These are phyloP conservation scores for Phalaenopsis equestris DNA, from an alignment of 106 monocot species.

Conservation along the genomic window DNA sequence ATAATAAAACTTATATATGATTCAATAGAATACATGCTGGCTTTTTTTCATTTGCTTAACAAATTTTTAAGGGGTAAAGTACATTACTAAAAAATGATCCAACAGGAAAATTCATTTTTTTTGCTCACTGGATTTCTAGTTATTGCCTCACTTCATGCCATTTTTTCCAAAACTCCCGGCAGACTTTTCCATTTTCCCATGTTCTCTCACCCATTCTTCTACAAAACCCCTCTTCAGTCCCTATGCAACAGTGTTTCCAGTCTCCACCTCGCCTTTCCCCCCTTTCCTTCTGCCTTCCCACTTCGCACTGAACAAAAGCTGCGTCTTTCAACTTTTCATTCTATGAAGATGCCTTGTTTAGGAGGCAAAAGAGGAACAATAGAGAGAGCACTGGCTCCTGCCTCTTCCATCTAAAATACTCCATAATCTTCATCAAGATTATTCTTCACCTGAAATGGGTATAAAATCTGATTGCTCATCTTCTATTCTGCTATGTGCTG, in stretches of 20 bases:
- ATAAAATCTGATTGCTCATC: slow-evolving; percentile 38
- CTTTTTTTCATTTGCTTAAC: no score
- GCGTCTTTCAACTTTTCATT: not conserved
- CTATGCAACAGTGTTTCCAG: not conserved
- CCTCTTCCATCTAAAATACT: not conserved
- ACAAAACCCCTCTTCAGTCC: slow-evolving; percentile 1
- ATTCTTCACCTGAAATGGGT: slow-evolving; percentile 16
- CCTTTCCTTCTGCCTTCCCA: not conserved
- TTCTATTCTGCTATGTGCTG: slow-evolving; percentile 38
- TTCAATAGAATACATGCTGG: no score
- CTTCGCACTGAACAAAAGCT: not conserved
- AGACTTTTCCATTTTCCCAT: not conserved
- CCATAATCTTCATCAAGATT: not conserved
- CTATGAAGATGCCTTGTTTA: not conserved
- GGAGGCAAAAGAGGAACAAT: slow-evolving; percentile 8
- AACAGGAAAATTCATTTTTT: no score
- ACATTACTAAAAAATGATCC: no score
- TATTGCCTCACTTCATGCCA: no score
- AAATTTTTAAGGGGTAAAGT: no score
- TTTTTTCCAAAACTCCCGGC: no score
- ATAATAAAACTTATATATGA: no score
- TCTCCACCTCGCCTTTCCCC: not conserved
- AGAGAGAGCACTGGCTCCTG: not conserved
- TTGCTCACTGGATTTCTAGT: no score
- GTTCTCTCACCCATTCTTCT: not conserved